These are phyloP conservation scores for Ulmus americana DNA, from an alignment of 331 rosid genomes.

Conservation along the genomic window DNA sequence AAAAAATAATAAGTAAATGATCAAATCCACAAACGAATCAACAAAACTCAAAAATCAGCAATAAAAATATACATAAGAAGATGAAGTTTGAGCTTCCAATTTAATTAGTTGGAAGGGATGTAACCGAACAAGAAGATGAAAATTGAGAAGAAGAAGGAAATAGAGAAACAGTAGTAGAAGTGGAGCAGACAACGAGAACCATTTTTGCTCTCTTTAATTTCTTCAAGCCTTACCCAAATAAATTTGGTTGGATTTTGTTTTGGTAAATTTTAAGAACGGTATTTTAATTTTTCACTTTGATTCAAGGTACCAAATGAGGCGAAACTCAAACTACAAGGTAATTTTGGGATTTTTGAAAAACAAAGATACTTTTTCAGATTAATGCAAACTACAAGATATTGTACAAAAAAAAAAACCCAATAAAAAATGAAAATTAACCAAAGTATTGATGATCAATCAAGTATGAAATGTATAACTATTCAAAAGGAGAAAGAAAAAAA, in stretches of 20 bases:
- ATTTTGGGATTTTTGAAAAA: too few species aligned
- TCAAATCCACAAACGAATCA: background rate
- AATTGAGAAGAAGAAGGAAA: background rate
- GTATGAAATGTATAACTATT: too few species aligned
- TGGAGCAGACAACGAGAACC: constrained; percentile 5
- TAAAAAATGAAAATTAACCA: too few species aligned
- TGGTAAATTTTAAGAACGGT: background rate
- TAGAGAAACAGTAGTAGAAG: background rate
- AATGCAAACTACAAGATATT: too few species aligned
- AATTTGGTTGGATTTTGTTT: background rate
- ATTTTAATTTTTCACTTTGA: too few species aligned
- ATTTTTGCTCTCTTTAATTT: background rate
- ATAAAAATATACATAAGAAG: background rate
- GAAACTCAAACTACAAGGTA: too few species aligned
- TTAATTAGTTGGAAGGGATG: background rate
- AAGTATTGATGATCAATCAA: too few species aligned
- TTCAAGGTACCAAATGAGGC: too few species aligned
- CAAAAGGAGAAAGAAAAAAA: too few species aligned
- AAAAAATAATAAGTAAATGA: too few species aligned
- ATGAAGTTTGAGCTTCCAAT: background rate
- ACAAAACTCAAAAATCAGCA: background rate
- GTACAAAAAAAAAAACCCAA: too few species aligned
- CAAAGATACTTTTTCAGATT: too few species aligned
- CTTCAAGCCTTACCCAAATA: background rate
- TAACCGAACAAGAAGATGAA: background rate